Conservation (phyloP, 768 basidiomycete genomes). For the Chlorophyllum brunneum region DNA sequence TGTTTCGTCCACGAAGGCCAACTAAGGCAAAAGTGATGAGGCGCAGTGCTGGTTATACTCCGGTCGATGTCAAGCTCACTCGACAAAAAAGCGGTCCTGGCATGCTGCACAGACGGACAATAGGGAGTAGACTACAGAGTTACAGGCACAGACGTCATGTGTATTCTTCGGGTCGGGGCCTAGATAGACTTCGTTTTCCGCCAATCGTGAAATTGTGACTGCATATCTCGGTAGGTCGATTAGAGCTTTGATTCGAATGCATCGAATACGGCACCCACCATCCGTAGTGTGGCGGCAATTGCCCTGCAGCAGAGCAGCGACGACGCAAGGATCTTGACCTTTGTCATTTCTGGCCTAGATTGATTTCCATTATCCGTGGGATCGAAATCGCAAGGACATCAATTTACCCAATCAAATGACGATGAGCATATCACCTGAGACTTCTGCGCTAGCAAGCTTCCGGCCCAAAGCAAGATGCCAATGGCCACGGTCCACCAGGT, state of each 20-base stretch:
- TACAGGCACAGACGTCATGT: constrained; percentile 26
- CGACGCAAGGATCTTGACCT: constrained; percentile 19
- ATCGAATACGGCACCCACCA: neutral
- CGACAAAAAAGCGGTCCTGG: constrained; percentile 17
- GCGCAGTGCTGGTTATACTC: neutral
- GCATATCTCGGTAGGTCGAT: neutral
- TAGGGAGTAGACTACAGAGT: constrained; percentile 28
- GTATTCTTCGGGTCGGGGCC: constrained; percentile 8
- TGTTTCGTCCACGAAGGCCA: constrained; percentile 16
- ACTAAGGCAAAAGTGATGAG: constrained; percentile 2
- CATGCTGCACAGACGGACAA: constrained; percentile 28
- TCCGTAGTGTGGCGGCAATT: constrained; percentile 10
- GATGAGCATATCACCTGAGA: constrained; percentile 4
- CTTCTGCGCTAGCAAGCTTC: neutral
- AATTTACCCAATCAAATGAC: constrained; percentile 17
- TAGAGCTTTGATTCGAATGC: neutral
- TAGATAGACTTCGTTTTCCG: constrained; percentile 13
- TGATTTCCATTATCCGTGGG: neutral
- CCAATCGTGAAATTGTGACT: constrained; percentile 8
- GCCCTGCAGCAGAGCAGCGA: constrained; percentile 17
- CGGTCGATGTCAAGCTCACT: constrained; percentile 1
- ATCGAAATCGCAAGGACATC: neutral
- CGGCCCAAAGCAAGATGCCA: neutral
- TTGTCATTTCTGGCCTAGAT: constrained; percentile 18
- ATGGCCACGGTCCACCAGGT: neutral